Conservation (phyloP, 768 basidiomycete species). For the Crucibulum laeve region DNA sequence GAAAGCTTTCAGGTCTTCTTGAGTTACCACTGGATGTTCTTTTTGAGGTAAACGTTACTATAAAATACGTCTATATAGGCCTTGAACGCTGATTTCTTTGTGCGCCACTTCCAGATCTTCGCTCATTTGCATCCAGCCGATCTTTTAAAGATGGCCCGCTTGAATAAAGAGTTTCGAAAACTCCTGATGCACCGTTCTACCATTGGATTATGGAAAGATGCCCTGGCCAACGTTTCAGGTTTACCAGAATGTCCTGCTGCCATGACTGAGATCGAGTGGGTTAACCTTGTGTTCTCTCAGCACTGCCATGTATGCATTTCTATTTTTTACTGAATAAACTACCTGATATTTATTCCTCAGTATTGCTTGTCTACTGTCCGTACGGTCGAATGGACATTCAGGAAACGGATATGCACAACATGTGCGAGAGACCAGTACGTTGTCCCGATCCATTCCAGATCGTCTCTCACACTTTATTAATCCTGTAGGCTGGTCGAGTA, state of each 20-base stretch:
- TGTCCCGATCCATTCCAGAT: not conserved
- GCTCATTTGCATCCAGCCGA: constrained; percentile 46
- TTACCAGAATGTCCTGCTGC: constrained; percentile 44
- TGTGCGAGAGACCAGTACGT: constrained; percentile 26
- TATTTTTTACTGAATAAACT: not conserved
- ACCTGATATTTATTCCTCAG: constrained; percentile 14
- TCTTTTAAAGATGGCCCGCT: constrained; percentile 45
- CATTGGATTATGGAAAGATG: constrained; percentile 43
- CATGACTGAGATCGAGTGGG: constrained; percentile 47
- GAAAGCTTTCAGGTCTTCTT: constrained; percentile 24
- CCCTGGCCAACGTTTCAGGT: constrained; percentile 33
- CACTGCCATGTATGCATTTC: constrained; percentile 42
- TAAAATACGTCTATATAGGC: too few relatives aligned
- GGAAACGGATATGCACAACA: constrained; percentile 27
- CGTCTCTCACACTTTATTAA: not conserved
- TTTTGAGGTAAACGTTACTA: constrained; percentile 27
- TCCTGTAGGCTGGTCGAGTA: not conserved
- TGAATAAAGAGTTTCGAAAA: constrained; percentile 42
- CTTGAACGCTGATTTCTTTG: not conserved
- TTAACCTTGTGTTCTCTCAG: constrained; percentile 46
- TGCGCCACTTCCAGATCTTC: constrained; percentile 36
- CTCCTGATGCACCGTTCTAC: constrained; percentile 43
- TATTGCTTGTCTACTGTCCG: constrained; percentile 26
- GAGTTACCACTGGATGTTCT: constrained; percentile 36
- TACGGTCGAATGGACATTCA: constrained; percentile 33